phyloP scores from a whole-genome alignment of 352 stramenopile species.

The Phytophthora melonis region DNA sequence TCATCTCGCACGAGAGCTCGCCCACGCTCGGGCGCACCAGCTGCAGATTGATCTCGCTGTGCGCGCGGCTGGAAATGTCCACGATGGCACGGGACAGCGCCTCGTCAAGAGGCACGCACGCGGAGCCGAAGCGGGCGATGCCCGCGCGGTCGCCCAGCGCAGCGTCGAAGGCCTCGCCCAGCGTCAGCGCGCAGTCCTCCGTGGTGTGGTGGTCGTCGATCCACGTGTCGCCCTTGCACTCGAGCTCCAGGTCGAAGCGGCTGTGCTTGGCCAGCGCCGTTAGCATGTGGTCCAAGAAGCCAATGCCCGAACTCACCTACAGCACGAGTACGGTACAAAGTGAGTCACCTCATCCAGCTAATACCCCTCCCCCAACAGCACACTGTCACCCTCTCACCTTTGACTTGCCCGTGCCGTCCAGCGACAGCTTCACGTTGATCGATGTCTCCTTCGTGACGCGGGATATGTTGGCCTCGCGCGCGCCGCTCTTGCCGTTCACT shows the following conservation, averaged over 20 bases:
- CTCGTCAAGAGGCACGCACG: conserved; percentile 92
- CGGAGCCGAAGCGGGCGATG: conserved; percentile 92
- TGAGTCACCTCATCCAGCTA: background rate
- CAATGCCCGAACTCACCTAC: conserved; percentile 90
- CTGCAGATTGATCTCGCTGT: conserved; percentile 91
- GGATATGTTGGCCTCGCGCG: conserved; percentile 58
- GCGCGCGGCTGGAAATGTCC: conserved; percentile 95
- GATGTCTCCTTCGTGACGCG: conserved; percentile 96
- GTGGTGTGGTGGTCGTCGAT: conserved; percentile 98
- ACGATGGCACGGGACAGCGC: conserved; percentile 92
- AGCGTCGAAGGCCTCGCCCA: conserved; percentile 93
- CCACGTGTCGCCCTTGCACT: conserved; percentile 94
- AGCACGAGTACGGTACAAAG: background rate
- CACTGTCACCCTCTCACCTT: conserved; percentile 38
- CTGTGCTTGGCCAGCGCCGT: conserved; percentile 91
- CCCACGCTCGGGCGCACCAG: conserved; percentile 86
- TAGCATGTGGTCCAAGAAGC: conserved; percentile 94
- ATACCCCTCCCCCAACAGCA: background rate
- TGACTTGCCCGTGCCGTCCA: conserved; percentile 91
- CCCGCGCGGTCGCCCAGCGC: conserved; percentile 90
- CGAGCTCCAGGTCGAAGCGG: conserved; percentile 90
- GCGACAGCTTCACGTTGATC: conserved; percentile 87
- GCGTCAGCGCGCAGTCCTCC: conserved; percentile 95
- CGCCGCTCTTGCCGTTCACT: conserved; percentile 15
- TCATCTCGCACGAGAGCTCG: conserved; percentile 95